Evolutionary conservation across 2,329 filamentous ascomycete genomes (phyloP).

Genomic region (Fulvia fulva): DNA sequence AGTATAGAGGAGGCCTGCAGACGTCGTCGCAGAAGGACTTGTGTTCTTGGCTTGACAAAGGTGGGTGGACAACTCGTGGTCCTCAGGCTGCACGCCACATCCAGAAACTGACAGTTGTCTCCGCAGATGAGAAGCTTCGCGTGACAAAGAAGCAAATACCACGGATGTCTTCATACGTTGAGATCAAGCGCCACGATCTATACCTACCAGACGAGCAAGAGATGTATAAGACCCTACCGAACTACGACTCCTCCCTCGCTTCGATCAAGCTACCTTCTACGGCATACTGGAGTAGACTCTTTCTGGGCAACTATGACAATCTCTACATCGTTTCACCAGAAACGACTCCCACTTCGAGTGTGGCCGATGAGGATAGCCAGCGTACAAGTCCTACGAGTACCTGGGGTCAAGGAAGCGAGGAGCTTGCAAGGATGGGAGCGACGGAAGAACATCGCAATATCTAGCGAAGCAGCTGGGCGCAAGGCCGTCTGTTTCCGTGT

Average conservation of each 20-base stretch:
- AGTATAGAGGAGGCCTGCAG: conserved; percentile 42
- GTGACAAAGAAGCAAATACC: conserved; percentile 47
- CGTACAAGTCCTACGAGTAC: conserved; percentile 29
- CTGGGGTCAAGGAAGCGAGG: conserved; percentile 24
- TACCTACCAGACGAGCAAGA: conserved; percentile 39
- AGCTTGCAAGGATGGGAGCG: conserved; percentile 4
- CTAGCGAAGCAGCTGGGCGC: not conserved
- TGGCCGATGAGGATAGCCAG: conserved; percentile 29
- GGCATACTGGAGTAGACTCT: conserved; percentile 45
- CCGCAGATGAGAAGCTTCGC: conserved; percentile 41
- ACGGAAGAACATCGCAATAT: not conserved
- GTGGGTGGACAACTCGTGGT: conserved; percentile 19
- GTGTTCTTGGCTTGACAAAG: conserved; percentile 36
- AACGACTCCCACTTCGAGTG: conserved; percentile 34
- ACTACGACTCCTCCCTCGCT: conserved; percentile 45
- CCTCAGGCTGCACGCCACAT: not conserved
- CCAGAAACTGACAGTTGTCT: not conserved
- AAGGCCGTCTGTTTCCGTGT: not conserved
- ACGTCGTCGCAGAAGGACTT: conserved; percentile 44
- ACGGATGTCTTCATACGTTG: conserved; percentile 43
- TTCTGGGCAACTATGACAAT: conserved; percentile 45
- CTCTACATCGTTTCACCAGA: conserved; percentile 49
- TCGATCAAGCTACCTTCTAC: conserved; percentile 44
- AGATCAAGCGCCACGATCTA: conserved; percentile 46
- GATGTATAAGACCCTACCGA: conserved; percentile 35